phyloP scores from a whole-genome alignment of 306 rosid genomes.

The Herpetospermum pedunculosum region DNA sequence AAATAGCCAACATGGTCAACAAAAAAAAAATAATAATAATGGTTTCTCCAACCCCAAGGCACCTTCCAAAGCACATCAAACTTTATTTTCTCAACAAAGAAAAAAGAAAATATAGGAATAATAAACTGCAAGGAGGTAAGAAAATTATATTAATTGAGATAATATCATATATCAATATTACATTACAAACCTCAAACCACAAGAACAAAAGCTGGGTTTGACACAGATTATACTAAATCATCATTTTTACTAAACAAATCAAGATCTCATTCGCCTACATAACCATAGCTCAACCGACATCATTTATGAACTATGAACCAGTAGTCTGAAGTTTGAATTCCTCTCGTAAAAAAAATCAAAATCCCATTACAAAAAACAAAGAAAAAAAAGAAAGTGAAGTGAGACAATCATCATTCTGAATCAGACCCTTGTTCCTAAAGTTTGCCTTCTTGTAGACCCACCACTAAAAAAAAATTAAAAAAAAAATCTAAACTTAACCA shows the following conservation, averaged over 20 bases:
- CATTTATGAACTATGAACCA: too few relatives aligned
- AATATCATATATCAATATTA: not conserved
- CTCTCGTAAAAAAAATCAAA: too few relatives aligned
- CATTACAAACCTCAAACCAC: conserved; percentile 2
- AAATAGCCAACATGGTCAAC: not conserved
- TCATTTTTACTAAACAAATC: conserved; percentile 1
- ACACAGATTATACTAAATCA: not conserved
- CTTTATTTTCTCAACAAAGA: not conserved
- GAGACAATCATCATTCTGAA: not conserved
- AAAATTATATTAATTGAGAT: not conserved
- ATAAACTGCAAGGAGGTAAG: too few relatives aligned
- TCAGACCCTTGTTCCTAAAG: conserved; percentile 5
- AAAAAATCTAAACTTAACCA: not conserved
- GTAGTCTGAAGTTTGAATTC: too few relatives aligned
- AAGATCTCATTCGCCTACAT: too few relatives aligned
- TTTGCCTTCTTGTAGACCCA: not conserved
- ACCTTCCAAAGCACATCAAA: not conserved
- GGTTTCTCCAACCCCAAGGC: not conserved
- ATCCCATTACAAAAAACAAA: not conserved
- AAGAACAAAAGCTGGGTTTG: conserved; percentile 10
- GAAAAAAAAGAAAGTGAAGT: not conserved
- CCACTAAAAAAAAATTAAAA: not conserved
- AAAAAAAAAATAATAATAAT: too few relatives aligned
- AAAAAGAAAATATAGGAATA: not conserved
- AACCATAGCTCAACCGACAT: too few relatives aligned